Conservation (phyloP, 1,139 yeast genomes). For the Debaryomycetaceae sp. region DNA sequence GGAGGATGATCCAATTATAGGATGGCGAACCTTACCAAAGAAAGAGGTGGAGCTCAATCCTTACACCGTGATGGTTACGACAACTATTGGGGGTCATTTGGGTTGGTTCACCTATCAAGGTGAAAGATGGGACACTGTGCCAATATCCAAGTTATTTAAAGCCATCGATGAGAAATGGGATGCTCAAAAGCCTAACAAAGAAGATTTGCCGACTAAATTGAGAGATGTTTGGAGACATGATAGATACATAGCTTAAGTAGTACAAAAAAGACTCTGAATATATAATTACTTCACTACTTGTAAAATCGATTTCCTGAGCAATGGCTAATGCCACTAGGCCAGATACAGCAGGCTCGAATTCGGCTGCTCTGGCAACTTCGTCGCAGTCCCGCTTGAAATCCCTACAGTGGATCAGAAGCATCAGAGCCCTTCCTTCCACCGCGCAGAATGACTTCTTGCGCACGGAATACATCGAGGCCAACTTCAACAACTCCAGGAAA, state of each 20-base stretch:
- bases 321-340: background rate
- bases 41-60: conserved; percentile 65
- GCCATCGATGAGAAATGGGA: conserved; percentile 28
- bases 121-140: conserved; percentile 51
- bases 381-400: conserved; percentile 1
- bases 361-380: background rate
- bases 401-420: conserved; percentile 29
- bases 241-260: conserved; percentile 13
- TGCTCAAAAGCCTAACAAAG: conserved; percentile 13
- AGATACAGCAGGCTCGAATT: background rate
- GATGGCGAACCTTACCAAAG: conserved; percentile 53
- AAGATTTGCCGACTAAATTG: conserved; percentile 26
- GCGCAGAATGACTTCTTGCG: conserved; percentile 37
- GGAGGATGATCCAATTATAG: conserved; percentile 58
- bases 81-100: conserved; percentile 83
- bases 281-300: too few species aligned
- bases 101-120: conserved; percentile 54
- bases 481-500: conserved; percentile 41
- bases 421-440: conserved; percentile 39
- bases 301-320: background rate
- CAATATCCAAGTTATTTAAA: conserved; percentile 32
- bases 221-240: conserved; percentile 30
- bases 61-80: conserved; percentile 58
- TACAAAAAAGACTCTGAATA: background rate
- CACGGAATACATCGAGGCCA: conserved; percentile 43